phyloP scores from a whole-genome alignment of 2,329 filamentous ascomycete genomes.

The Microcyclospora tardicrescens region DNA sequence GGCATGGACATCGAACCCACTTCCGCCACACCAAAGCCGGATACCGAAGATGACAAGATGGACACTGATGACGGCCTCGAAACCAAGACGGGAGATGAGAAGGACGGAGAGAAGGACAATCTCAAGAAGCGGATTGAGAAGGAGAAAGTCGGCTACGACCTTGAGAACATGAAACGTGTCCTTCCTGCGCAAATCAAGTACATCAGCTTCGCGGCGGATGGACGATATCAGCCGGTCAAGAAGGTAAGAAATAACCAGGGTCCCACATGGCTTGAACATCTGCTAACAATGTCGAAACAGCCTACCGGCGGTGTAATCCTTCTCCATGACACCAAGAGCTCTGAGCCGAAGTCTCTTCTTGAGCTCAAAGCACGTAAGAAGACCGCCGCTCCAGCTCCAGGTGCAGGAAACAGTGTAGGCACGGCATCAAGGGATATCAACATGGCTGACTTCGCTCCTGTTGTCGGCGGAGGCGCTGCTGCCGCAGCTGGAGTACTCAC shows the following conservation, averaged over 20 bases:
- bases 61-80: constrained; percentile 43
- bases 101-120: constrained; percentile 20
- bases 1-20: constrained; percentile 90
- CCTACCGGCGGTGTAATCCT: constrained; percentile 88
- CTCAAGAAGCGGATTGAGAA: constrained; percentile 86
- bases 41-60: constrained; percentile 62
- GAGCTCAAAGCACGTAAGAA: constrained; percentile 87
- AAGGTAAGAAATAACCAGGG: constrained; percentile 47
- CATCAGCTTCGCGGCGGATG: constrained; percentile 74
- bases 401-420: constrained; percentile 10
- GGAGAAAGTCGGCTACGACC: constrained; percentile 91
- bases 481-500: constrained; percentile 62
- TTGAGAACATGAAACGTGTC: constrained; percentile 94
- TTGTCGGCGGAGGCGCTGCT: constrained; percentile 17
- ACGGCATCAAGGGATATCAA: constrained; percentile 20
- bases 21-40: constrained; percentile 57
- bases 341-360: constrained; percentile 65
- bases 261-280: background rate
- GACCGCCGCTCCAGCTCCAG: constrained; percentile 30
- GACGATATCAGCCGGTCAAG: constrained; percentile 81
- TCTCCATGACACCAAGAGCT: constrained; percentile 70
- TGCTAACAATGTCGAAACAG: constrained; percentile 31
- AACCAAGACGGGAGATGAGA: constrained; percentile 27
- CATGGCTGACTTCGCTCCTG: constrained; percentile 15
- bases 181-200: constrained; percentile 89